phyloP scores from a whole-genome alignment of 106 monocot species.

The Dendrobium officinale region DNA sequence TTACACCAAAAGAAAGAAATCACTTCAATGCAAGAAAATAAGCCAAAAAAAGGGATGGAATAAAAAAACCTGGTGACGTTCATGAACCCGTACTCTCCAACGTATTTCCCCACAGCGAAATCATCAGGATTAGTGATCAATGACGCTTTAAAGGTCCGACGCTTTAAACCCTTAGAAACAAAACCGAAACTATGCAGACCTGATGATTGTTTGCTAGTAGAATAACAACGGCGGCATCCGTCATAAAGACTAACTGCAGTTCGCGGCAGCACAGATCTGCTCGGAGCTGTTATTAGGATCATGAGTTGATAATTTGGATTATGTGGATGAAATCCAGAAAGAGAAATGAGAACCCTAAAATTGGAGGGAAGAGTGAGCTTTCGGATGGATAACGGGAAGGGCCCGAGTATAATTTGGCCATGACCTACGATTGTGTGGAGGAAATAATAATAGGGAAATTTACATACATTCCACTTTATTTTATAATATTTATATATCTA shows the following conservation, averaged over 20 bases:
- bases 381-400: no score
- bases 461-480: no score
- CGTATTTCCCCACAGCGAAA: slow-evolving; percentile 79
- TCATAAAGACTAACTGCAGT: background rate
- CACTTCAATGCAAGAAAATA: background rate
- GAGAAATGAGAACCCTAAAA: no score
- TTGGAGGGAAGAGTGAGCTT: no score
- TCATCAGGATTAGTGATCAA: slow-evolving; percentile 63
- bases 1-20: background rate
- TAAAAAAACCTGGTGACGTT: slow-evolving; percentile 71
- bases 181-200: background rate
- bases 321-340: background rate
- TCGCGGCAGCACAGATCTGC: background rate
- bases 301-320: background rate
- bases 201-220: background rate
- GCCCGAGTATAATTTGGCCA: no score
- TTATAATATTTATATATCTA: no score
- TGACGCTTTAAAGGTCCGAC: slow-evolving; percentile 13
- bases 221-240: background rate
- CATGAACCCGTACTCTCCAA: slow-evolving; percentile 97
- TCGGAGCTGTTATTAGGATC: background rate
- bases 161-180: background rate
- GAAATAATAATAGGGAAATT: no score
- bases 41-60: background rate
- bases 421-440: no score